Base-by-base conservation (phyloP, 805 yeast genomes). In the Monosporozyma aerobia region DNA sequence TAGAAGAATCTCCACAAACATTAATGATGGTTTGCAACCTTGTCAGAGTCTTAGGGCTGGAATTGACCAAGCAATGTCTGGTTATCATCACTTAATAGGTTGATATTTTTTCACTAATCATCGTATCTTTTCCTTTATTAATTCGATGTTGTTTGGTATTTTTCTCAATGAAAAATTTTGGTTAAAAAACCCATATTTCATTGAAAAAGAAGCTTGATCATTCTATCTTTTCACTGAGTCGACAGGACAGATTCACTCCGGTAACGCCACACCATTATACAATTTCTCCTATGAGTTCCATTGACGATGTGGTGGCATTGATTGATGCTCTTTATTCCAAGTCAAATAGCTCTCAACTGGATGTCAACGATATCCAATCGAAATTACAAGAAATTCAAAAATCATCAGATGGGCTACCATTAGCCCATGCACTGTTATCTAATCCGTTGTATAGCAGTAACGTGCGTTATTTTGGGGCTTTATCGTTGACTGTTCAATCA, bases 21-120 rank as follows among this genome's bases (percentile, higher is more conserved):
- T 65, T 68, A 49, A 59, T 59, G 44, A 57, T 63, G 5, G 64
- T 76, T 5, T 57, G 75, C n/a, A 76, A 77, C 51, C 64, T 72
- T 27, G 63, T 77, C 7, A 65, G 83, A 47, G 53, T 77, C 40
- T 65, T 76, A 41, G 82, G 82, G 1, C 53, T 71, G 22, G 69
- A 69, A 25, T 66, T 66, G 50, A 59, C 73, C 9, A 63, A 62
- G 44, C 60, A 67, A n/a, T 50, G 66, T 3, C 44, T 68, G 35
- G 50, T 67, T 3, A 61, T 68, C 19, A 49, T 43, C 45, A 43
- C 45, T 6, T 43, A 43, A 23, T 14, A 16, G 7, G 22, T 35
- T 35, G 16, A 35, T 13, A 19, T 19, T 19, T 19, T 19, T 14
- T 35, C 16, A 35, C 39, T 14, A 5, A 35, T 35, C 10, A 39